These are phyloP conservation scores for Sporothrix variecibatus DNA, from an alignment of 2,329 filamentous ascomycete species.

Conservation along the genomic window DNA sequence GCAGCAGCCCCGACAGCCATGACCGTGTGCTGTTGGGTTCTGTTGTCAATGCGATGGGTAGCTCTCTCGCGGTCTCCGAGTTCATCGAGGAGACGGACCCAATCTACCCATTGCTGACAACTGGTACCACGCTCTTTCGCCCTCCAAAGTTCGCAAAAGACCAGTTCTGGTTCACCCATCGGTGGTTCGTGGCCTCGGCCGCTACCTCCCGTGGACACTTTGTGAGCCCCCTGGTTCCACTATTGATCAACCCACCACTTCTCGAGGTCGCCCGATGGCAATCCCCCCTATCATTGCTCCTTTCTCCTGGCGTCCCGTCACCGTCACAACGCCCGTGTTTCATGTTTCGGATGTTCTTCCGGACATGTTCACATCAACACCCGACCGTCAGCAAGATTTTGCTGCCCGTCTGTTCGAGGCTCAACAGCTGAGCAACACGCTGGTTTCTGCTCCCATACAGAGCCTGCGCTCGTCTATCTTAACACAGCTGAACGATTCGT, in stretches of 20 bases:
- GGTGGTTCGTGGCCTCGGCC: background rate
- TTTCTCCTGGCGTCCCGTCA: constrained; percentile 1
- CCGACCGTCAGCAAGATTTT: background rate
- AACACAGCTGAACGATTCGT: background rate
- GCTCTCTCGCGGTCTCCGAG: background rate
- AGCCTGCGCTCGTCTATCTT: background rate
- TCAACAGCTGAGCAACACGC: background rate
- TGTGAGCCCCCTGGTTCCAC: background rate
- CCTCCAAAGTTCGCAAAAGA: background rate
- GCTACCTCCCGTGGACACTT: background rate
- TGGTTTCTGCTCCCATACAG: background rate
- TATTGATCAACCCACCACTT: background rate
- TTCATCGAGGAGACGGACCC: background rate
- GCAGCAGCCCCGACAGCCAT: constrained; percentile 4
- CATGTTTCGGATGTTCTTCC: background rate
- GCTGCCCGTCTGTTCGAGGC: background rate
- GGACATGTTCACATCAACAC: background rate
- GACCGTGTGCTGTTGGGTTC: background rate
- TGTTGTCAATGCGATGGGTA: background rate
- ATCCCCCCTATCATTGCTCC: background rate
- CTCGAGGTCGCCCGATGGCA: background rate
- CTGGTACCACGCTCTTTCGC: background rate
- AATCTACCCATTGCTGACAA: background rate
- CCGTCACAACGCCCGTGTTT: background rate
- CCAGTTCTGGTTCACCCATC: background rate